Evolutionary conservation across 441 rosid species (phyloP).

Genomic region (Oxalis stricta): DNA sequence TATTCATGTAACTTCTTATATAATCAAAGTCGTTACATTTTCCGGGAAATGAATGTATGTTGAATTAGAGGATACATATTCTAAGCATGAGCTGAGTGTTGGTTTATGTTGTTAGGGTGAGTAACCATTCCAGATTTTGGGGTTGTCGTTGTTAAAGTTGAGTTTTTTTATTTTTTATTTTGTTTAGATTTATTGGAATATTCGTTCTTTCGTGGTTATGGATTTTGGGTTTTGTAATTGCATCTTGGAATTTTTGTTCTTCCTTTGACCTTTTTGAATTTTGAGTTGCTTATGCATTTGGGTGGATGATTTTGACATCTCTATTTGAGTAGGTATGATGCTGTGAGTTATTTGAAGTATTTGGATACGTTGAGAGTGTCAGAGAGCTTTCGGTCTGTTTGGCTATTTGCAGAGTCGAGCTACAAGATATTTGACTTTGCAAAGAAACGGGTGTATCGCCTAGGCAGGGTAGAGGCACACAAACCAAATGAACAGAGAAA

Average conservation of each 20-base stretch:
- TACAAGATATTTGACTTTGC: slow-evolving; percentile 94
- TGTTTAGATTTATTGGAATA: neutral
- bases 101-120: neutral
- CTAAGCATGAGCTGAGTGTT: neutral
- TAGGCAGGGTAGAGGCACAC: slow-evolving; percentile 35
- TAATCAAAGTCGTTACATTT: too few species aligned
- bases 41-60: too few species aligned
- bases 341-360: slow-evolving; percentile 89
- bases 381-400: slow-evolving; percentile 92
- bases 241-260: neutral
- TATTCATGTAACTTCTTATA: too few species aligned
- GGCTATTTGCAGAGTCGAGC: slow-evolving; percentile 98
- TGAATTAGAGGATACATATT: too few species aligned
- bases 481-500: slow-evolving; percentile 28
- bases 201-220: too few species aligned
- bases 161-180: neutral
- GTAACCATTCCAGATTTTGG: neutral
- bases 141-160: too few species aligned
- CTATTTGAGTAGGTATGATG: slow-evolving; percentile 67
- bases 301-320: slow-evolving; percentile 8
- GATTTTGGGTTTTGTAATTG: too few species aligned
- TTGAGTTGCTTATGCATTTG: slow-evolving; percentile 4
- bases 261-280: neutral
- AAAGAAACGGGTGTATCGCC: slow-evolving; percentile 79
- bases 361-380: slow-evolving; percentile 92